phyloP scores from a whole-genome alignment of 768 basidiomycete genomes.

The Mycena metata region DNA sequence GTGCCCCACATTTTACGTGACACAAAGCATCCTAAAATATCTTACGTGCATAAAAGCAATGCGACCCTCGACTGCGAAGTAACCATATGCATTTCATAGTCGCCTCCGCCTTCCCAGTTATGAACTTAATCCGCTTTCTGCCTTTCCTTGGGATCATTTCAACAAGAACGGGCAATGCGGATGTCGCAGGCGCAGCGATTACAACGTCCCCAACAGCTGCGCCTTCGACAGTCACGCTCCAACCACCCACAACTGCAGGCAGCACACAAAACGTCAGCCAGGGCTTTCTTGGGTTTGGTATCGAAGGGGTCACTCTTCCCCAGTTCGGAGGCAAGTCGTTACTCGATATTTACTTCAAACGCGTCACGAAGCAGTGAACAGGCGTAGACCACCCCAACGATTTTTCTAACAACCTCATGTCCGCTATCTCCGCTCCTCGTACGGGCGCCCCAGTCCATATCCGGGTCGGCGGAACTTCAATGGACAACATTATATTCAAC shows the following conservation, averaged over 20 bases:
- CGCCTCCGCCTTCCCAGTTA: background rate
- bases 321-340: slow-evolving; percentile 2
- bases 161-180: background rate
- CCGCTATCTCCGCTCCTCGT: slow-evolving; percentile 11
- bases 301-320: background rate
- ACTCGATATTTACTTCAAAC: too few species aligned
- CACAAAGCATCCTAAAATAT: background rate
- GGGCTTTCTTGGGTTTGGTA: background rate
- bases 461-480: slow-evolving; percentile 16
- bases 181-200: background rate
- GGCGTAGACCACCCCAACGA: background rate
- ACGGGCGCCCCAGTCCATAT: slow-evolving; percentile 16
- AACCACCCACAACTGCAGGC: slow-evolving; percentile 10
- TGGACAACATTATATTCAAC: slow-evolving; percentile 21
- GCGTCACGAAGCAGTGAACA: background rate
- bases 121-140: slow-evolving; percentile 1
- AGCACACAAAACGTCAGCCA: slow-evolving; percentile 8
- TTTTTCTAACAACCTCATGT: slow-evolving; percentile 3
- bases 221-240: slow-evolving; percentile 8
- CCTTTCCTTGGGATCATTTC: slow-evolving; percentile 12
- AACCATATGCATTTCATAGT: background rate
- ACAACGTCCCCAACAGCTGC: background rate
- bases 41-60: background rate
- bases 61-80: background rate
- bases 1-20: too few species aligned